These are phyloP conservation scores for Elaeis guineensis DNA, from an alignment of 176 grass and related monocot species.

Conservation along the genomic window DNA sequence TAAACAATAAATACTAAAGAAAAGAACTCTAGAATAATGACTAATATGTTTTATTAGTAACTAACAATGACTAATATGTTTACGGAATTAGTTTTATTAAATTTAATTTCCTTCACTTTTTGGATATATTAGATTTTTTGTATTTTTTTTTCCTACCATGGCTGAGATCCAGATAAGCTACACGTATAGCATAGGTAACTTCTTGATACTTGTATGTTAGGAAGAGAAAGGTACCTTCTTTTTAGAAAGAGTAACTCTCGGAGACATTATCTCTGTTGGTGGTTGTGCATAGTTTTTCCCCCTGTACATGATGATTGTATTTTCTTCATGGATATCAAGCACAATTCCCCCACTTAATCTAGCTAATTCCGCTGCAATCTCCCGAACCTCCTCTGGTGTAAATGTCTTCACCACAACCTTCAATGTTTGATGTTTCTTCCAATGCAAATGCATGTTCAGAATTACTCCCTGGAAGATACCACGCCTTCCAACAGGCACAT, in stretches of 20 bases:
- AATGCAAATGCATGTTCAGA: conserved; percentile 98
- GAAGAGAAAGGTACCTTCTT: conserved; percentile 47
- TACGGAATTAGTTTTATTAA: too few relatives aligned
- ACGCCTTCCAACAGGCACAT: conserved; percentile 91
- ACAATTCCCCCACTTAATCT: conserved; percentile 88
- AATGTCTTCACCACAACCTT: conserved; percentile 96
- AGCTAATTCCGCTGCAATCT: conserved; percentile 75
- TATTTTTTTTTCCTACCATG: too few relatives aligned
- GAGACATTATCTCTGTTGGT: conserved; percentile 93
- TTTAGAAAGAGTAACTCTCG: conserved; percentile 68
- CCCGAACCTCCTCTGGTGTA: conserved; percentile 77
- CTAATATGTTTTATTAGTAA: too few relatives aligned
- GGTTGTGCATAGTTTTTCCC: conserved; percentile 94
- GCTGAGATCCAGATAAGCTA: too few relatives aligned
- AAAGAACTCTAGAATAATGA: too few relatives aligned
- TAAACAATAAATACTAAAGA: too few relatives aligned
- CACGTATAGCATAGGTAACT: too few relatives aligned
- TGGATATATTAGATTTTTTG: too few relatives aligned
- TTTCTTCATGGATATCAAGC: conserved; percentile 67
- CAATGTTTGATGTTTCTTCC: conserved; percentile 96
- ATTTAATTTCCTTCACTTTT: too few relatives aligned
- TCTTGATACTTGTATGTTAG: neutral
- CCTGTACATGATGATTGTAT: conserved; percentile 96
- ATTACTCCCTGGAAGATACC: conserved; percentile 98
- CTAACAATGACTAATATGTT: too few relatives aligned